Evolutionary conservation across 2,329 filamentous ascomycete species (phyloP).

Genomic region (Raffaelea ambrosiae): DNA sequence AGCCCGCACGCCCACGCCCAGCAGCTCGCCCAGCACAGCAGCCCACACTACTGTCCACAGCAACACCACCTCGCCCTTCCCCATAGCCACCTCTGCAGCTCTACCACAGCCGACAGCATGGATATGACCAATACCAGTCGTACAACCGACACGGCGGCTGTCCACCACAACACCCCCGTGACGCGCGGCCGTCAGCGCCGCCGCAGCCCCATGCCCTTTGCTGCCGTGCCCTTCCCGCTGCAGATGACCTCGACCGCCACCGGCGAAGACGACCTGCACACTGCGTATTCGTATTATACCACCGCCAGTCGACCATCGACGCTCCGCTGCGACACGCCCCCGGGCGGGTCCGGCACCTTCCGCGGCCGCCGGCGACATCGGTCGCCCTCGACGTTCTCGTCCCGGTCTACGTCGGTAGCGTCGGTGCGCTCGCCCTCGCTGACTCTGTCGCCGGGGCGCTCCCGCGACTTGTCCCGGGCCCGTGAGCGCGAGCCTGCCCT

Average conservation of each 20-base stretch:
- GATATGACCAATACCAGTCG: too few relatives aligned
- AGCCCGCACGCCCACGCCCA: too few relatives aligned
- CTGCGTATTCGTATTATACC: not conserved
- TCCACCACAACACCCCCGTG: too few relatives aligned
- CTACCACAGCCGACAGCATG: too few relatives aligned
- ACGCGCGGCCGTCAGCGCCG: constrained; percentile 7
- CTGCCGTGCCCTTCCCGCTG: not conserved
- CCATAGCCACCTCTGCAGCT: too few relatives aligned
- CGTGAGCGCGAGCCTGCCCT: not conserved
- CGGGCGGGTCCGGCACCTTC: constrained; percentile 27
- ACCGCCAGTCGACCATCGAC: too few relatives aligned
- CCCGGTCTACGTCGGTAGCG: not conserved
- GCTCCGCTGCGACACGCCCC: not conserved
- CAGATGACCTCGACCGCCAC: not conserved
- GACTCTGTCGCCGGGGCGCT: too few relatives aligned
- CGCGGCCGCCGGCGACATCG: constrained; percentile 31
- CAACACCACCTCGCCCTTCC: too few relatives aligned
- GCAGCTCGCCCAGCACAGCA: too few relatives aligned
- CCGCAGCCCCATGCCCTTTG: constrained; percentile 4
- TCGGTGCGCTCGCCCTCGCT: not conserved
- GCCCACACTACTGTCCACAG: too few relatives aligned
- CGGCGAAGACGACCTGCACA: not conserved
- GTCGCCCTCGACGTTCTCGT: constrained; percentile 19
- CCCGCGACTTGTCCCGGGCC: not conserved
- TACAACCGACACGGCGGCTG: too few relatives aligned